A percentile compares a stretch with the other conserved stretches of the same genome.
Conservation (phyloP, 2,329 filamentous ascomycete genomes). For the Xylariaceae sp. region DNA sequence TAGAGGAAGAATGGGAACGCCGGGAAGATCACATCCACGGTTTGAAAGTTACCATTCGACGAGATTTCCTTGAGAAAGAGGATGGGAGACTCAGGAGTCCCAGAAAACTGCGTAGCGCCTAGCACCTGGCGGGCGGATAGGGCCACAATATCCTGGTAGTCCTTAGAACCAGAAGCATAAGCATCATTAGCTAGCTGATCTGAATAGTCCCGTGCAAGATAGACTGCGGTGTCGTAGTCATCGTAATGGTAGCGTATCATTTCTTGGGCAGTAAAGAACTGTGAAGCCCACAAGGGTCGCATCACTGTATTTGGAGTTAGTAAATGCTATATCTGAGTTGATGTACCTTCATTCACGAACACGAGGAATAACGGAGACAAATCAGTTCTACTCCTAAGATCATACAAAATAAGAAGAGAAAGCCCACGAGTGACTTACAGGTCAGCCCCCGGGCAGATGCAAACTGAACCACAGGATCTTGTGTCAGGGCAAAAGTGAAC, state of each 20-base stretch:
- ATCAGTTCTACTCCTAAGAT: background rate
- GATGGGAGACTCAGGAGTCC: conserved; percentile 65
- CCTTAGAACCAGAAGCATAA: conserved; percentile 64
- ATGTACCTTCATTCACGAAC: background rate
- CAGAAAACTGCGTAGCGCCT: conserved; percentile 70
- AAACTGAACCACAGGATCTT: conserved; percentile 75
- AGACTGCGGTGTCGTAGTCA: conserved; percentile 61
- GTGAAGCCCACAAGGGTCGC: conserved; percentile 74
- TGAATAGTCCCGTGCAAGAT: conserved; percentile 68
- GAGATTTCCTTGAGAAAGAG: conserved; percentile 83
- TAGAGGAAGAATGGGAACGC: conserved; percentile 83
- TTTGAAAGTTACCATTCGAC: conserved; percentile 79
- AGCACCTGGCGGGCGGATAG: conserved; percentile 75
- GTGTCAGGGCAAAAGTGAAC: conserved; percentile 72
- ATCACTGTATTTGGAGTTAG: conserved; percentile 41
- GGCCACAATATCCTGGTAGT: conserved; percentile 72
- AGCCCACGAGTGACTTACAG: conserved; percentile 12
- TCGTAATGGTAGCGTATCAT: conserved; percentile 70
- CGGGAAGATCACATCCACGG: conserved; percentile 82
- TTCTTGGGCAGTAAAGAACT: conserved; percentile 58
- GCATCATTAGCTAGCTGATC: conserved; percentile 65
- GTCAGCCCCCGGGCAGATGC: conserved; percentile 71
- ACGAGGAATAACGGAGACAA: background rate
- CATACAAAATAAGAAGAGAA: background rate
- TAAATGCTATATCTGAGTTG: background rate